phyloP scores from a whole-genome alignment of 345 rosid species.

The Psidium friedrichsthalianum region DNA sequence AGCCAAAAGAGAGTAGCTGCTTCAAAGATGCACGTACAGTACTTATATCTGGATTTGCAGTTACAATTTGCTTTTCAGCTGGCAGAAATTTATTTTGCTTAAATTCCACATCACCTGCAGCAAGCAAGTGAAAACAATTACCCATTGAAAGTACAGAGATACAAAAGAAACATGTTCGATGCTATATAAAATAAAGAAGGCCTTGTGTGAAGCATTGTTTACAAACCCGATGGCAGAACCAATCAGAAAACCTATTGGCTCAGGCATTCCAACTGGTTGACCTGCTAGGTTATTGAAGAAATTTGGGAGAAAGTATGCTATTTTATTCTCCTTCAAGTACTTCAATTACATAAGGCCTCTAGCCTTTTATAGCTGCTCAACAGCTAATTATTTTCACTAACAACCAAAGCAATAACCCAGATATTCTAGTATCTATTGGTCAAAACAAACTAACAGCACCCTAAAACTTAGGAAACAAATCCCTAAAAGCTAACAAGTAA shows the following conservation, averaged over 20 bases:
- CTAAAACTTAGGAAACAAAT: no score
- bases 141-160: background rate
- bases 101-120: constrained; percentile 87
- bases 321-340: no score
- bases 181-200: background rate
- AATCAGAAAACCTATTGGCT: background rate
- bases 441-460: no score
- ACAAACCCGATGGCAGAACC: background rate
- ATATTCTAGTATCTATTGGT: no score
- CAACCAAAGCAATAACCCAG: no score
- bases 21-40: constrained; percentile 20
- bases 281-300: background rate
- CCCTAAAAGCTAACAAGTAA: no score
- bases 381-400: no score
- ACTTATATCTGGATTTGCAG: constrained; percentile 81
- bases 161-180: background rate
- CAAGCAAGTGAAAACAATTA: background rate
- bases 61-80: constrained; percentile 72
- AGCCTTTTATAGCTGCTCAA: no score
- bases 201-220: background rate
- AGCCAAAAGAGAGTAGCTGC: background rate
- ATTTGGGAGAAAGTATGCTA: no score
- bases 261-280: background rate
- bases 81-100: constrained; percentile 79
- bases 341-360: no score